Base-by-base conservation (phyloP, 257 asterid species). In the Schizonepeta tenuifolia region DNA sequence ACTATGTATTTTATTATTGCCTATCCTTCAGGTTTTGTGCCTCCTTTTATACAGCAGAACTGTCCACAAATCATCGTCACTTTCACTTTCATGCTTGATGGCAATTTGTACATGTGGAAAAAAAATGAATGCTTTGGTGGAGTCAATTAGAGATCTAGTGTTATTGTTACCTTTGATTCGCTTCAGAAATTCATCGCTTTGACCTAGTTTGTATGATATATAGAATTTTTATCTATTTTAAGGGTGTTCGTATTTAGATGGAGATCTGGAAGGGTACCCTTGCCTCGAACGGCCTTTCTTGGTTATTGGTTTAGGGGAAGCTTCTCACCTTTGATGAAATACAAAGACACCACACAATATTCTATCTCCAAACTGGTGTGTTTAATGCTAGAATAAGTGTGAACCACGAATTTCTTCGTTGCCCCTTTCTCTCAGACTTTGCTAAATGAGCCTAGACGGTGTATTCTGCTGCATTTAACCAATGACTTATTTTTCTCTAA, bases 1-100 rank as follows among this genome's bases (percentile, higher is more conserved):
- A 35, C 44, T 51, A 35, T 74, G 58, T 41, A 9, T 57, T 70
- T 54, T 57, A 69, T 55, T 55, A 43, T 64, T 43, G 75, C 68
- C 20, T 43, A 35, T 71, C 31, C 44, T 71, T 51, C 62, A 65
- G 75, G 50, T 66, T 61, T 43, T 46, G 63, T 66, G 62, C 72
- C 68, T 49, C 44, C 67, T 9, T 8, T 55, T 44, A 67, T 55
- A 47, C 60, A 72, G 59, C 61, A 38, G 36, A 63, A 46, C 35
- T 50, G 38, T 53, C 44, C 51, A 54, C 51, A 28, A 46, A 54
- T 69, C 24, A 61, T 40, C 43, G 33, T 71, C 26, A 56, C 67
- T 65, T 67, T 75, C 65, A 28, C 51, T 61, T 24, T 73, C 59
- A 59, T 56, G 24, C 40, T 60, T 56, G 51, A 31, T 67, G 59